Conservation (phyloP, 2,329 filamentous ascomycete species). For the Incumbomyces lentus region DNA sequence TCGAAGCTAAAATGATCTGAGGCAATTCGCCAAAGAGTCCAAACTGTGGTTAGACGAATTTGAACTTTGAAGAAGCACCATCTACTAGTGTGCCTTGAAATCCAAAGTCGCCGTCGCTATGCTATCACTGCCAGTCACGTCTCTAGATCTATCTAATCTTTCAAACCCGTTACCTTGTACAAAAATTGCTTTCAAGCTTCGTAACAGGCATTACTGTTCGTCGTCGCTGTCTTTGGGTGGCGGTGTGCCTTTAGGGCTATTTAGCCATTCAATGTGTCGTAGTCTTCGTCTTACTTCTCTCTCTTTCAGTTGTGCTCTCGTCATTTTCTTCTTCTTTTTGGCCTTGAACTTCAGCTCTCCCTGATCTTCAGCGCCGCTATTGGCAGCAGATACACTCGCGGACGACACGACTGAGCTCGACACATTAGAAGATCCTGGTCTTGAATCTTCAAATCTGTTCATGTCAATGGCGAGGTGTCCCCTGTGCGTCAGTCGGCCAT, state of each 20-base stretch:
- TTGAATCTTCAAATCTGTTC: conserved; percentile 78
- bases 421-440: conserved; percentile 52
- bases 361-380: conserved; percentile 74
- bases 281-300: conserved; percentile 75
- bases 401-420: conserved; percentile 46
- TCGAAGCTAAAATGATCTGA: too few relatives aligned
- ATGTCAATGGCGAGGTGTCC: conserved; percentile 62
- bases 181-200: conserved; percentile 7
- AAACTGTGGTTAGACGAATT: too few relatives aligned
- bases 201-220: conserved; percentile 38
- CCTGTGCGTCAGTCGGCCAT: conserved; percentile 77
- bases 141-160: background rate
- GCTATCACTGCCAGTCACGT: too few relatives aligned
- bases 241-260: conserved; percentile 74
- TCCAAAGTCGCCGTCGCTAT: too few relatives aligned
- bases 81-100: too few relatives aligned
- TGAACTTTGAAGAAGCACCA: too few relatives aligned
- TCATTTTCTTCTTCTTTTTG: conserved; percentile 80
- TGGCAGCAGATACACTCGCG: conserved; percentile 54
- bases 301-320: conserved; percentile 91
- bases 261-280: conserved; percentile 76
- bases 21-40: too few relatives aligned
- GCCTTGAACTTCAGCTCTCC: conserved; percentile 75
- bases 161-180: background rate
- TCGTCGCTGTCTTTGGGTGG: conserved; percentile 69